Conservation (phyloP, 768 basidiomycete genomes). For the Phlebiopsis flavidoalba region DNA sequence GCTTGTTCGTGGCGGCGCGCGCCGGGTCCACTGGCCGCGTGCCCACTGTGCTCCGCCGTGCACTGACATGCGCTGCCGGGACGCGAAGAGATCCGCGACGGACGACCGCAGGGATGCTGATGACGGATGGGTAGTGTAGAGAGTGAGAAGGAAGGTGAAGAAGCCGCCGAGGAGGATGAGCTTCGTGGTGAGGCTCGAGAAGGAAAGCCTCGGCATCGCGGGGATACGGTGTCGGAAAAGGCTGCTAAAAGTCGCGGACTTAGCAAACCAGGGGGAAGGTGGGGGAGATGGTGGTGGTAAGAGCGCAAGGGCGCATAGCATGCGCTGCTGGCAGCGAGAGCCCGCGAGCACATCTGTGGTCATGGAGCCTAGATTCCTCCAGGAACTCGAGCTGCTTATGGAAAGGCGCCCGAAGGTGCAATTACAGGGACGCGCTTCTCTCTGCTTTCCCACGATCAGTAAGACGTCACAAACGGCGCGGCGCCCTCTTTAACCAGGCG, state of each 20-base stretch:
- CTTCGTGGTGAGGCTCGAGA: not conserved
- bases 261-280: too few relatives aligned
- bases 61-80: constrained; percentile 27
- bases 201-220: not conserved
- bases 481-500: not conserved
- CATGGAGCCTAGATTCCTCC: not conserved
- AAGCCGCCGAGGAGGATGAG: constrained; percentile 23
- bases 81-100: constrained; percentile 20
- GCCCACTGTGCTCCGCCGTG: constrained; percentile 31
- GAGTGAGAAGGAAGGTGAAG: constrained; percentile 21
- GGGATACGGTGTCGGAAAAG: not conserved
- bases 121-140: constrained; percentile 24
- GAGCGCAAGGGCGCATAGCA: not conserved
- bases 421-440: not conserved
- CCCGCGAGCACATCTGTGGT: not conserved
- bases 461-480: not conserved
- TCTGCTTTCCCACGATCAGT: not conserved
- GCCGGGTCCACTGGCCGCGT: constrained; percentile 36
- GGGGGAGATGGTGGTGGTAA: not conserved
- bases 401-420: not conserved
- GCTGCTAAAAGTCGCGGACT: not conserved
- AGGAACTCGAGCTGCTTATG: not conserved
- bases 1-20: constrained; percentile 28
- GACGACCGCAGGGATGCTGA: constrained; percentile 15
- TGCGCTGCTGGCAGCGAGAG: not conserved